Base-by-base conservation (phyloP, 176 grass and related monocot genomes). In the Rhipidocladum racemiflorum region DNA sequence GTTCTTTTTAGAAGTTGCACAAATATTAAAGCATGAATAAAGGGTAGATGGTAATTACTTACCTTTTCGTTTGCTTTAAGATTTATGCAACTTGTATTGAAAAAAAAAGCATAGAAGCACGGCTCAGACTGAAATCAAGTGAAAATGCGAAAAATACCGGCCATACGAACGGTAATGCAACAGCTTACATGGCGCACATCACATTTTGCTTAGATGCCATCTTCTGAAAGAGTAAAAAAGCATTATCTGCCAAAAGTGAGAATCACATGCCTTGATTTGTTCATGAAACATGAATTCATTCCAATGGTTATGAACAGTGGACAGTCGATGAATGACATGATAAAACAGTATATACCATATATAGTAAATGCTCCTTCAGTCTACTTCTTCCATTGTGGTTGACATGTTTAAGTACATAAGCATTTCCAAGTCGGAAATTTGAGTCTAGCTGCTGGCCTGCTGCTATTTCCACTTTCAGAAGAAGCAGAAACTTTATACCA, bases 391-490 rank as follows among this genome's bases (percentile, higher is more conserved):
- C 51, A 55, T 61, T 45, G 68, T 25, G 18, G 32, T 54, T 20
- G 21, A 4, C 20, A 64, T 39, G 70, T 29, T 43, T 28, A 74
- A 74, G 49, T 61, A 61, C 50, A 80, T 63, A 38, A 59, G 16
- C 57, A 65, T 74, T 53, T 49, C 38, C 2, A 48, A 29, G 51
- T 7, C 71, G 51, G n/a, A 69, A 82, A 43, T 60, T 68, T 38
- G 50, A 68, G 45, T 23, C 27, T 86, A 45, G 30, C 20, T 59
- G 32, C 39, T 40, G 39, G 9, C 39, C 8, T 40, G 39, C 46
- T 74, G 36, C 61, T 74, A 48, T 68, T 74, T 15, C 72, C 72
- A 65, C 65, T 71, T 65, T 48, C 63, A 85, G 83, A 81, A 59
- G 78, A 85, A 82, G 65, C 83, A 77, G 9, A 63, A 45, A 34